Conservation (phyloP, 2,329 filamentous ascomycete species). For the Metarhizium robertsii region DNA sequence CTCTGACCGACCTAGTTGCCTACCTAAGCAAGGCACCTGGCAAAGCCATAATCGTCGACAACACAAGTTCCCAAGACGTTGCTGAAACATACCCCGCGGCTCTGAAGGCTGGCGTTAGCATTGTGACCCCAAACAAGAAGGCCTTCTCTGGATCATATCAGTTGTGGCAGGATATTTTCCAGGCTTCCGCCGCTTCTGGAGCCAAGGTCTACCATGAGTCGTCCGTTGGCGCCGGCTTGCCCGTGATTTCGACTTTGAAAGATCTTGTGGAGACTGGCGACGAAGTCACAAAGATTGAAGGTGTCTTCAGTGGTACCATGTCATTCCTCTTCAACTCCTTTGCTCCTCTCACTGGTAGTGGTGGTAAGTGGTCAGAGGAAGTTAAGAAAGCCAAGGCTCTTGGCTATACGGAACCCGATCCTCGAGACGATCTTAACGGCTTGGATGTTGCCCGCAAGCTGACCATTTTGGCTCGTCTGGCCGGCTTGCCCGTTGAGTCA, state of each 20-base stretch:
- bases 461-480: constrained; percentile 83
- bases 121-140: constrained; percentile 98
- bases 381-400: constrained; percentile 87
- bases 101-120: constrained; percentile 71
- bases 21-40: constrained; percentile 72
- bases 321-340: constrained; percentile 98
- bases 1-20: constrained; percentile 60
- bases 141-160: constrained; percentile 76
- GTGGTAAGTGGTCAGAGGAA: constrained; percentile 82
- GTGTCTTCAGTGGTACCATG: constrained; percentile 96
- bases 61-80: constrained; percentile 83
- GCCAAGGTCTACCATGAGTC: constrained; percentile 93
- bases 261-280: constrained; percentile 94
- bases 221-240: constrained; percentile 85
- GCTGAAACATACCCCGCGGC: constrained; percentile 77
- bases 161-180: constrained; percentile 83
- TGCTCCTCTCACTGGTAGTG: constrained; percentile 64
- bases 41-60: constrained; percentile 82
- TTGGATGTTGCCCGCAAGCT: constrained; percentile 91
- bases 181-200: constrained; percentile 56
- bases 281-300: constrained; percentile 83
- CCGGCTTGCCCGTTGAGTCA: constrained; percentile 70
- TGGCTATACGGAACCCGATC: constrained; percentile 87
- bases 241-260: constrained; percentile 85
- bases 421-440: constrained; percentile 77